These are phyloP conservation scores for Globisporangium apiculatum DNA, from an alignment of 352 stramenopile species.

Conservation along the genomic window DNA sequence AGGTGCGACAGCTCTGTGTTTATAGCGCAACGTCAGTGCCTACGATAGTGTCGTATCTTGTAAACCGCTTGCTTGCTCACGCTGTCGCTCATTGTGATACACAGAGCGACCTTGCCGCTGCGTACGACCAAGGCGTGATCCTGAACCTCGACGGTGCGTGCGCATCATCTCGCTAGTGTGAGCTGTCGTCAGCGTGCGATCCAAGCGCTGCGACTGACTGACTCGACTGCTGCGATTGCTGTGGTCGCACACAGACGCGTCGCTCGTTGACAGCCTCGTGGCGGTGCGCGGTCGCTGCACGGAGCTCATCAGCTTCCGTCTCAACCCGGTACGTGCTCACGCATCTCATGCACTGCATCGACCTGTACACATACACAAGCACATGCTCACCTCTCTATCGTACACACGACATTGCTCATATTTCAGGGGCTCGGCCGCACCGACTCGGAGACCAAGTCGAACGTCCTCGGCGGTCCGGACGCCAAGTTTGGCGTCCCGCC, in stretches of 20 bases:
- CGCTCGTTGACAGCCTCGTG: conserved; percentile 74
- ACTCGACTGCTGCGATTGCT: background rate
- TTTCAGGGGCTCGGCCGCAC: conserved; percentile 66
- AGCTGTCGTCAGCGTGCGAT: background rate
- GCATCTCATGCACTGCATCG: too few species aligned
- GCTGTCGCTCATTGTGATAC: background rate
- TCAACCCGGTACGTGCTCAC: conserved; percentile 50
- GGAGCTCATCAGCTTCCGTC: conserved; percentile 83
- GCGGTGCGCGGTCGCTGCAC: conserved; percentile 58
- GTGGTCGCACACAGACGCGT: conserved; percentile 32
- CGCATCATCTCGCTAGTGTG: background rate
- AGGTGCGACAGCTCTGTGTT: conserved; percentile 10
- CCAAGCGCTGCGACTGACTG: background rate
- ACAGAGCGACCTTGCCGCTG: conserved; percentile 52
- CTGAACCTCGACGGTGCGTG: conserved; percentile 74
- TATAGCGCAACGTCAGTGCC: background rate
- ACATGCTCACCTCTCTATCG: too few species aligned
- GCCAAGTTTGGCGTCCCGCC: conserved; percentile 87
- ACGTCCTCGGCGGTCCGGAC: conserved; percentile 81
- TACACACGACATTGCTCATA: background rate
- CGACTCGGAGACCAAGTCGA: conserved; percentile 86
- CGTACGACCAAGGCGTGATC: conserved; percentile 79
- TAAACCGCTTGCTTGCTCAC: background rate
- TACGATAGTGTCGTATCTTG: too few species aligned
- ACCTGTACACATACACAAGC: too few species aligned